Evolutionary conservation across 768 basidiomycete species (phyloP).

Genomic region (Lyophyllum atratum): DNA sequence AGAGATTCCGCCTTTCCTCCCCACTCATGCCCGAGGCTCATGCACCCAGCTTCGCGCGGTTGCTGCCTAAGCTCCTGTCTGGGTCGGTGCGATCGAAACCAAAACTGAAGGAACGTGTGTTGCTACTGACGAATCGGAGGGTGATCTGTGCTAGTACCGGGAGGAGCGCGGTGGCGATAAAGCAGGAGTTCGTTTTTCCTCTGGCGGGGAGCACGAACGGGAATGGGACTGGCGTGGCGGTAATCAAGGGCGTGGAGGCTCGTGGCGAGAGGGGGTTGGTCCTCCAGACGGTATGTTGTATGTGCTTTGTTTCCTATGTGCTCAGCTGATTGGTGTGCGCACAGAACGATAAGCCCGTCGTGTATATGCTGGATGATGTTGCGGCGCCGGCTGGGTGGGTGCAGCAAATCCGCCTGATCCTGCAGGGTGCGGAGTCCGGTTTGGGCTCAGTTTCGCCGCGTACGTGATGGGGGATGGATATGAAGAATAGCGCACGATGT

Average conservation of each 20-base stretch:
- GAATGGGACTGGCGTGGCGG: not conserved
- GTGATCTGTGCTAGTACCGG: slow-evolving; percentile 12
- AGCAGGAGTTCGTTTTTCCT: slow-evolving; percentile 6
- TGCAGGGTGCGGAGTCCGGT: not conserved
- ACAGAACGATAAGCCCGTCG: slow-evolving; percentile 10
- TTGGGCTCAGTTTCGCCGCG: not conserved
- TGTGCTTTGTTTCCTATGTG: not conserved
- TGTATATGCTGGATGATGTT: slow-evolving; percentile 7
- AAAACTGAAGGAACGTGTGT: slow-evolving; percentile 12
- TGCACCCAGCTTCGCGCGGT: slow-evolving; percentile 2
- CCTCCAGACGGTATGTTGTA: slow-evolving; percentile 11
- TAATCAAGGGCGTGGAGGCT: slow-evolving; percentile 2
- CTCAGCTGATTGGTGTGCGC: not conserved
- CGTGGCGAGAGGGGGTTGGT: slow-evolving; percentile 6
- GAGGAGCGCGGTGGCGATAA: slow-evolving; percentile 4
- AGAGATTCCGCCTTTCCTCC: slow-evolving; percentile 8
- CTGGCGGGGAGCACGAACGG: not conserved
- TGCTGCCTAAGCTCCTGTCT: slow-evolving; percentile 14
- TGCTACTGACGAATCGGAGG: slow-evolving; percentile 14
- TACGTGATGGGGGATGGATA: not conserved
- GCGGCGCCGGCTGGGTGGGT: slow-evolving; percentile 10
- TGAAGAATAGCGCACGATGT: not conserved
- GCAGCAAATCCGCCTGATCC: not conserved
- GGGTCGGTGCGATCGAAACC: slow-evolving; percentile 13
- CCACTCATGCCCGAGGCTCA: slow-evolving; percentile 9